These are phyloP conservation scores for Kregervanrija pseudodelftensis DNA, from an alignment of 805 yeast species.

Conservation along the genomic window DNA sequence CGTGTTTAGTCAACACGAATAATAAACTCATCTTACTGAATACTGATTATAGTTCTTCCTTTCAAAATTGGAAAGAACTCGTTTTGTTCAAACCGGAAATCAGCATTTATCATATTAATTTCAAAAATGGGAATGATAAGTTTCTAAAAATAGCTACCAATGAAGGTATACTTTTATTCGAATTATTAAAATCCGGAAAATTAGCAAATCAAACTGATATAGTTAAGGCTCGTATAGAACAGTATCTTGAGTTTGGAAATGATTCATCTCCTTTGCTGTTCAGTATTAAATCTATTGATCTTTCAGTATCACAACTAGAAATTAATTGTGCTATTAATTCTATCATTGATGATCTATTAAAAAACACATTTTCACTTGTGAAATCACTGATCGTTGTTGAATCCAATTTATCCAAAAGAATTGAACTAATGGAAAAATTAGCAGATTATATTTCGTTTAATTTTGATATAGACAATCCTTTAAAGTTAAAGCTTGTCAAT, in stretches of 20 bases:
- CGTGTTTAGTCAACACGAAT: neutral
- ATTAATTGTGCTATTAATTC: slow-evolving; percentile 44
- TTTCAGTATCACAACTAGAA: slow-evolving; percentile 31
- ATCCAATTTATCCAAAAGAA: slow-evolving; percentile 46
- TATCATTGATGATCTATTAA: slow-evolving; percentile 50
- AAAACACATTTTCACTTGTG: slow-evolving; percentile 49
- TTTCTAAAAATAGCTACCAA: slow-evolving; percentile 35
- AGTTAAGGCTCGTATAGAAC: slow-evolving; percentile 71
- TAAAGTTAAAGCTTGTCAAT: slow-evolving; percentile 11
- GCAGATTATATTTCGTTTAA: slow-evolving; percentile 16
- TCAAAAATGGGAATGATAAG: slow-evolving; percentile 5
- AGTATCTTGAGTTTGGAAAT: slow-evolving; percentile 62
- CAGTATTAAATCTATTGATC: slow-evolving; percentile 30
- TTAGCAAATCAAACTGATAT: slow-evolving; percentile 21
- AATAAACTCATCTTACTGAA: slow-evolving; percentile 55
- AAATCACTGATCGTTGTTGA: slow-evolving; percentile 42
- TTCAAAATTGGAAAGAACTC: slow-evolving; percentile 71
- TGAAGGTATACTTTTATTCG: slow-evolving; percentile 58
- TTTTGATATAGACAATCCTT: slow-evolving; percentile 10
- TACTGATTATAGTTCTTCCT: slow-evolving; percentile 20
- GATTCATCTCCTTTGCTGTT: slow-evolving; percentile 14
- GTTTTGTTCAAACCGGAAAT: slow-evolving; percentile 49
- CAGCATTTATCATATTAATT: slow-evolving; percentile 52
- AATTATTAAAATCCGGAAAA: slow-evolving; percentile 31
- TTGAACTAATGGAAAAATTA: slow-evolving; percentile 19